Conservation (phyloP, 257 asterid species). For the Cynanchum wilfordii region DNA sequence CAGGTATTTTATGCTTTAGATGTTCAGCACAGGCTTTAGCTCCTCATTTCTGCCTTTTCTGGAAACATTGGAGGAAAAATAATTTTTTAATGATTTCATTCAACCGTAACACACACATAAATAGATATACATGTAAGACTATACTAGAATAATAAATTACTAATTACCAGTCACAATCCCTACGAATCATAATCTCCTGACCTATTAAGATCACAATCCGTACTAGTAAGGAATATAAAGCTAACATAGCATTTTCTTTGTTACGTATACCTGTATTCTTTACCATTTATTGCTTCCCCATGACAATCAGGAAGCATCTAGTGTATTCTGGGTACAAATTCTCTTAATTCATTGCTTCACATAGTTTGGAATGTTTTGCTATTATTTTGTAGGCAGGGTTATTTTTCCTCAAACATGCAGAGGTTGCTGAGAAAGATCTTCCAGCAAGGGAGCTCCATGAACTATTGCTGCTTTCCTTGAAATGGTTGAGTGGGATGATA, state of each 20-base stretch:
- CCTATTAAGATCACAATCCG: no score
- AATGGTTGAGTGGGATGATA: constrained; percentile 93
- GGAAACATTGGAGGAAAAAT: no score
- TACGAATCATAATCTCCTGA: no score
- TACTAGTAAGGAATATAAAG: no score
- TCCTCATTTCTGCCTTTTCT: not conserved
- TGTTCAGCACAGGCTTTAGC: not conserved
- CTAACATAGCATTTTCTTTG: not conserved
- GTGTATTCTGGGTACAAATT: constrained; percentile 10
- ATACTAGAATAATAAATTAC: no score
- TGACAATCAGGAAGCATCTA: not conserved
- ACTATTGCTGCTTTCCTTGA: constrained; percentile 77
- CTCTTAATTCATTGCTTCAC: constrained; percentile 20
- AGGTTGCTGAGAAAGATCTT: constrained; percentile 73
- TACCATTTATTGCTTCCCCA: not conserved
- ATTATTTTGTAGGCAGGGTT: constrained; percentile 65
- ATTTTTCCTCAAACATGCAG: constrained; percentile 93
- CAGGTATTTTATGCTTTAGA: constrained; percentile 42
- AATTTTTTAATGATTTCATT: no score
- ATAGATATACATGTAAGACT: no score
- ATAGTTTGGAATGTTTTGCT: constrained; percentile 6
- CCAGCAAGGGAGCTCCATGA: constrained; percentile 93
- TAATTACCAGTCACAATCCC: no score
- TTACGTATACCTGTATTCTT: not conserved
- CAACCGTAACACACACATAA: no score